Evolutionary conservation across 1,284 basidiomycete species (phyloP).

Genomic region (Sphaerobolus stellatus): DNA sequence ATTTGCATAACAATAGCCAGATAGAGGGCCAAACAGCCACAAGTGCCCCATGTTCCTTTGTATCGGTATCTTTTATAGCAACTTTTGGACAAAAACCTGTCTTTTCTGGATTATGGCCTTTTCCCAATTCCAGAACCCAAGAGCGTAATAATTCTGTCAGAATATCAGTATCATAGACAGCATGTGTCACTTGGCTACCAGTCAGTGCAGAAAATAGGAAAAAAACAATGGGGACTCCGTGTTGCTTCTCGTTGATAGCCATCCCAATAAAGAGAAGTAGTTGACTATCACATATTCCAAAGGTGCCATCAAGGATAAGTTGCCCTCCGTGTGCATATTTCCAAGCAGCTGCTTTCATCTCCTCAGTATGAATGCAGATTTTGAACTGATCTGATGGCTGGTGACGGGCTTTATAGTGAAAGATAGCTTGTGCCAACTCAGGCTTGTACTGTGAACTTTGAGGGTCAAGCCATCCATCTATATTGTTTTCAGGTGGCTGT

Average conservation of each 20-base stretch:
- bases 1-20: constrained; percentile 37
- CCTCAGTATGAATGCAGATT: constrained; percentile 29
- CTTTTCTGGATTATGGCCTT: neutral
- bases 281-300: constrained; percentile 32
- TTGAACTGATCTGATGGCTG: constrained; percentile 23
- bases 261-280: constrained; percentile 39
- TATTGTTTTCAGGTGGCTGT: constrained; percentile 20
- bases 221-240: constrained; percentile 34
- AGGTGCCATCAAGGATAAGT: constrained; percentile 39
- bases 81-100: constrained; percentile 28
- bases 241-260: constrained; percentile 28
- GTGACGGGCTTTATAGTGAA: constrained; percentile 26
- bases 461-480: constrained; percentile 25
- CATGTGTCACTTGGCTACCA: constrained; percentile 29
- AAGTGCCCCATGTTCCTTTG: constrained; percentile 34
- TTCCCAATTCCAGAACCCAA: constrained; percentile 24
- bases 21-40: constrained; percentile 28
- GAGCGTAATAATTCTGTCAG: constrained; percentile 26
- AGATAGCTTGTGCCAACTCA: constrained; percentile 23
- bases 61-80: constrained; percentile 39
- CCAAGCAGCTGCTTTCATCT: constrained; percentile 37
- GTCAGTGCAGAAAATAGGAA: constrained; percentile 39
- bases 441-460: constrained; percentile 21
- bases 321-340: constrained; percentile 31
- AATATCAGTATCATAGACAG: constrained; percentile 35